Percentiles rank a stretch among this genome's conserved stretches.
Conservation (phyloP, 2,329 filamentous ascomycete genomes). For the Aschersonia sp. region DNA sequence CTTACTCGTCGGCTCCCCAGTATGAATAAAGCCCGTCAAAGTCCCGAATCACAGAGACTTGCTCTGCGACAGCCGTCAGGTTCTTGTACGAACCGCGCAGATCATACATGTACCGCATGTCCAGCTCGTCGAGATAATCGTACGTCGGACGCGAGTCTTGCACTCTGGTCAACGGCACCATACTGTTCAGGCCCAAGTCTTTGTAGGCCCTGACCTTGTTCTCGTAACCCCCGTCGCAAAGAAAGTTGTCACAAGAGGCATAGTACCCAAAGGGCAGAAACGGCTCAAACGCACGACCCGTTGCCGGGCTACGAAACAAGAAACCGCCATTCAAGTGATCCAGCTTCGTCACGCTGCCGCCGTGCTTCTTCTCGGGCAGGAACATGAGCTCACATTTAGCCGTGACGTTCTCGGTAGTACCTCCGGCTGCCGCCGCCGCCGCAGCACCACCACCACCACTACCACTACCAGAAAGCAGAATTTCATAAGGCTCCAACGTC, state of each 20-base stretch:
- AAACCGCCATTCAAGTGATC: constrained; percentile 30
- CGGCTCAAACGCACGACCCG: constrained; percentile 20
- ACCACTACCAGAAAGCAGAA: constrained; percentile 19
- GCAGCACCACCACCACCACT: too few relatives aligned
- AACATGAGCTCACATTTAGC: constrained; percentile 22
- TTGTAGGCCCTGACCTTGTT: constrained; percentile 18
- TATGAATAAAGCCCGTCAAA: constrained; percentile 27
- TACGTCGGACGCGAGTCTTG: constrained; percentile 21
- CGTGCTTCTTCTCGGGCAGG: constrained; percentile 25
- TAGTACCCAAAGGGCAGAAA: constrained; percentile 30
- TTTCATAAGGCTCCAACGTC: constrained; percentile 20
- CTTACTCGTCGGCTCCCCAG: constrained; percentile 30
- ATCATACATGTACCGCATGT: constrained; percentile 29
- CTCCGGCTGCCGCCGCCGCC: constrained; percentile 8
- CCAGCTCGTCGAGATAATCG: constrained; percentile 21
- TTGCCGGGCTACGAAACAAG: constrained; percentile 20
- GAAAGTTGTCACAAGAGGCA: constrained; percentile 26
- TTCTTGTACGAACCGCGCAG: constrained; percentile 29
- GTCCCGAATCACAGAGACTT: constrained; percentile 24
- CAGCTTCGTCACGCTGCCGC: constrained; percentile 28
- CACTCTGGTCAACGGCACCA: constrained; percentile 26
- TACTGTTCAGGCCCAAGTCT: constrained; percentile 26
- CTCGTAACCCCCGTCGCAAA: constrained; percentile 21
- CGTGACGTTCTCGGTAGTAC: constrained; percentile 16
- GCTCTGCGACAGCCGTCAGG: constrained; percentile 20